A percentile compares a stretch with the other conserved stretches of the same genome.
Conservation (phyloP, 176 grass and related monocot species). For the Panicum miliaceum region DNA sequence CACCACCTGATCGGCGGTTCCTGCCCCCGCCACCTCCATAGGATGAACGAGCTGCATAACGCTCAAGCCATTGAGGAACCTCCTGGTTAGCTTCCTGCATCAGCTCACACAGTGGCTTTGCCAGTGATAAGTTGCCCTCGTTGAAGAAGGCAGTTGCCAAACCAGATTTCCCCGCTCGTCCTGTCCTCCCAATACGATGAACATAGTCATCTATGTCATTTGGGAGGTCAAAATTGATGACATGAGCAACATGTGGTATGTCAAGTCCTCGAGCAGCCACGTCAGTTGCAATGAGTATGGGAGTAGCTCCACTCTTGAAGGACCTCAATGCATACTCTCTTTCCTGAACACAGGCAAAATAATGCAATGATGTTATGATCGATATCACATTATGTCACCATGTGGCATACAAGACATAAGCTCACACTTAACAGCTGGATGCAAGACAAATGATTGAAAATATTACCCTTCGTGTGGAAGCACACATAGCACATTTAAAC, state of each 20-base stretch:
- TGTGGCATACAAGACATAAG: not conserved
- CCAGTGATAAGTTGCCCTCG: constrained; percentile 59
- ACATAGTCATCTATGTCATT: constrained; percentile 93
- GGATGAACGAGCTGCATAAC: constrained; percentile 56
- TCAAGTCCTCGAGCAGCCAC: constrained; percentile 93
- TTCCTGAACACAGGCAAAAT: constrained; percentile 55
- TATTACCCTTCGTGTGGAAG: not conserved
- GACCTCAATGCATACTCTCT: constrained; percentile 77
- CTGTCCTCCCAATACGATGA: constrained; percentile 86
- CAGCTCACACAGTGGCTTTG: constrained; percentile 61
- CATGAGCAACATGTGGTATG: constrained; percentile 89
- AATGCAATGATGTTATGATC: constrained; percentile 12
- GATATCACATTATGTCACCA: not conserved
- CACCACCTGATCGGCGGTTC: constrained; percentile 67
- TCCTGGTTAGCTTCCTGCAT: constrained; percentile 90
- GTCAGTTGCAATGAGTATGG: constrained; percentile 89
- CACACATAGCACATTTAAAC: not conserved
- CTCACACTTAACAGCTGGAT: not conserved
- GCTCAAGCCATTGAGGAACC: constrained; percentile 75
- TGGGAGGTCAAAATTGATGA: constrained; percentile 93
- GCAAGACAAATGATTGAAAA: not conserved
- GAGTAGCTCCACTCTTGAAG: constrained; percentile 85
- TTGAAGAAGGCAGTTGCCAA: constrained; percentile 90
- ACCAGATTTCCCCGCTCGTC: constrained; percentile 70
- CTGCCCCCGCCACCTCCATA: constrained; percentile 70